Evolutionary conservation across 371 early-diverging fungal genomes (phyloP).

Genomic region (Circinella umbellata): DNA sequence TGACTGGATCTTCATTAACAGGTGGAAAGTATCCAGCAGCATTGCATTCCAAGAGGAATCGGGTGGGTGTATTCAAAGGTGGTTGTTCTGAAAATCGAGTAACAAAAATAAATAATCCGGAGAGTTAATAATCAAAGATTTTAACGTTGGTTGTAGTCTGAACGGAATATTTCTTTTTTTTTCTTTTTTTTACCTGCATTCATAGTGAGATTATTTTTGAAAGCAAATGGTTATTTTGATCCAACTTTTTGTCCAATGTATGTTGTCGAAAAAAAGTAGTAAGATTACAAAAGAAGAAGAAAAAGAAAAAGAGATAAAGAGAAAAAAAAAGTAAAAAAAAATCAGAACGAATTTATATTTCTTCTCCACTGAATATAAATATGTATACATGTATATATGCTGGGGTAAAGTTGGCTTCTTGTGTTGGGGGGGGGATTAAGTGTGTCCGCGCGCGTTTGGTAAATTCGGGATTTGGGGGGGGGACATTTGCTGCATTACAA

Average conservation of each 20-base stretch:
- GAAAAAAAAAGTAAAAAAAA: not conserved
- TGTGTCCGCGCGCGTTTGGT: not conserved
- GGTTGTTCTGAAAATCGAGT: conserved; percentile 16
- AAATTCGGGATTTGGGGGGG: no score
- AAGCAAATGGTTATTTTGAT: no score
- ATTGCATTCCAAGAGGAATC: conserved; percentile 17
- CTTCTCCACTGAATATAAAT: no score
- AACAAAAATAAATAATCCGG: conserved; percentile 4
- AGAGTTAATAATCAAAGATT: not conserved
- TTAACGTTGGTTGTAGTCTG: not conserved
- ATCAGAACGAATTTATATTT: no score
- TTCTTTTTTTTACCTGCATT: conserved; percentile 14
- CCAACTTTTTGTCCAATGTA: no score
- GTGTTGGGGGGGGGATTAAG: not conserved
- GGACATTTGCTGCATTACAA: no score
- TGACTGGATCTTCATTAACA: conserved; percentile 3
- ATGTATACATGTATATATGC: no score
- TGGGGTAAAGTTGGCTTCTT: not conserved
- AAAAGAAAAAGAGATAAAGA: not conserved
- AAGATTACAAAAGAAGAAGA: not conserved
- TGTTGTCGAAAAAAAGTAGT: no score
- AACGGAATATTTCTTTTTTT: not conserved
- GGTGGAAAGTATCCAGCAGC: not conserved
- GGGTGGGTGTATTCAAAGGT: conserved; percentile 19
- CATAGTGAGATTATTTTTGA: not conserved